Base-by-base conservation (phyloP, 1,284 basidiomycete genomes). In the Apiotrichum akiyoshidainum region DNA sequence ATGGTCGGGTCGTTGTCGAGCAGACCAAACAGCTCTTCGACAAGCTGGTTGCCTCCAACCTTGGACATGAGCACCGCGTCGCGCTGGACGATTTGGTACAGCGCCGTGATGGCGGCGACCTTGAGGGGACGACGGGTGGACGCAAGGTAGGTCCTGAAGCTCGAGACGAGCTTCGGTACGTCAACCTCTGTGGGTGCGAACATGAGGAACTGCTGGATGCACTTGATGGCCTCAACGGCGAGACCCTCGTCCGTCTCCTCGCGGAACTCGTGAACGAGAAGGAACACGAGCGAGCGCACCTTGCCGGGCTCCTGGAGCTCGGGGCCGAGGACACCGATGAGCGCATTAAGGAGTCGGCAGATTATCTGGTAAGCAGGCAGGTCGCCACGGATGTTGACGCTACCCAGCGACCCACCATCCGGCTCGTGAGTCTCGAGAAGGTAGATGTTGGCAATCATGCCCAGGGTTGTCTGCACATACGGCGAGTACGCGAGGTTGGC, bases 31-130 rank as follows among this genome's bases (percentile, higher is more conserved):
- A 99, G 82, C 66, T 96, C 90, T 71, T 95, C 92, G 0, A 99
- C 96, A 10, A 99, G 83, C 50, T 84, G 84, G 75, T 98, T 93
- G 1, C 96, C 96, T 17, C 96, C 96, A 2, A 98, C 79, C 68
- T 89, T 89, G 16, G 92, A 96, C 84, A 99, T 91, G 6, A 87
- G 82, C 5, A 93, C 77, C 0, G 94, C 94, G 76, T 99, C 92
- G 61, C 92, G 88, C 78, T 99, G 96, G 0, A 98, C 93, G 21
- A 99, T 88, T 72, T 98, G 95, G 72, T 99, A 98, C 19, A 99
- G 81, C 0, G 91, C 92, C 67, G 95, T 92, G 72, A 97, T 95
- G 0, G 94, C 91, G 1, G 93, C 92, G 7, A 94, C 84, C 78
- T 95, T 96, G 60, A 97, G 83, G 6, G 91, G 88, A 26, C 90